Percentiles rank a stretch among this genome's conserved stretches.
phyloP scores from a whole-genome alignment of 2,329 filamentous ascomycete genomes.

The Ophioceras dolichostomum region DNA sequence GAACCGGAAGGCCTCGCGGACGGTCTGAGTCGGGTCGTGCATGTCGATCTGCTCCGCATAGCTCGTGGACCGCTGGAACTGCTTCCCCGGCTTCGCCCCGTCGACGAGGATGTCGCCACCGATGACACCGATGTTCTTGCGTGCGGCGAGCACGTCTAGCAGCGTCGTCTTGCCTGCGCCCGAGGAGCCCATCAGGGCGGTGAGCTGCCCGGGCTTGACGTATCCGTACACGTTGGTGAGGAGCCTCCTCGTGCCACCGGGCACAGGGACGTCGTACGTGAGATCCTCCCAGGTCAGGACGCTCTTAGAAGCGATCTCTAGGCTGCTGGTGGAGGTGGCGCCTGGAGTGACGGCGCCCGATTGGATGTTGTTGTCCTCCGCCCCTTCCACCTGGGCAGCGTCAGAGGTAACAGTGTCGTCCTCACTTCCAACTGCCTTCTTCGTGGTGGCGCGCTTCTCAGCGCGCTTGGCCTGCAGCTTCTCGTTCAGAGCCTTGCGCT shows the following conservation, averaged over 20 bases:
- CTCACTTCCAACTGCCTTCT: too few relatives aligned
- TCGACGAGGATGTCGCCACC: slow-evolving; percentile 45
- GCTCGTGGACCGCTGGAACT: slow-evolving; percentile 49
- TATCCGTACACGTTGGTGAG: slow-evolving; percentile 51
- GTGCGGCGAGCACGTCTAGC: slow-evolving; percentile 57
- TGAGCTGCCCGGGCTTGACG: slow-evolving; percentile 65
- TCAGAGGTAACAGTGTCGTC: too few relatives aligned
- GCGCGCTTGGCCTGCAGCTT: slow-evolving; percentile 48
- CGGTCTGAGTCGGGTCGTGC: slow-evolving; percentile 49
- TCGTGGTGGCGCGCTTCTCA: slow-evolving; percentile 30
- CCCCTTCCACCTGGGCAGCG: too few relatives aligned
- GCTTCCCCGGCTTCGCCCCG: slow-evolving; percentile 39
- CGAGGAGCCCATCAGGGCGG: slow-evolving; percentile 67
- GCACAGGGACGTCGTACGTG: slow-evolving; percentile 59
- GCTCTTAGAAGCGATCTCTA: slow-evolving; percentile 46
- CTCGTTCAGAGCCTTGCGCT: slow-evolving; percentile 53
- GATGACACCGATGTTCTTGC: slow-evolving; percentile 51
- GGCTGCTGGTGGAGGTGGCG: slow-evolving; percentile 31
- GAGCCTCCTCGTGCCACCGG: slow-evolving; percentile 41
- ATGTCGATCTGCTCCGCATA: slow-evolving; percentile 53
- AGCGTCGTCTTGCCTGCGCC: slow-evolving; percentile 84
- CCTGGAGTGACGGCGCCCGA: slow-evolving; percentile 18
- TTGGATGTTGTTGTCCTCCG: too few relatives aligned
- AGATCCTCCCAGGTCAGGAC: slow-evolving; percentile 82
- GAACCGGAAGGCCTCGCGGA: slow-evolving; percentile 51